Evolutionary conservation across 225 moss, liverwort and hornwort genomes (phyloP), one percentile per base, ranked within the genome.

Genomic region (Climacium dendroides): DNA sequence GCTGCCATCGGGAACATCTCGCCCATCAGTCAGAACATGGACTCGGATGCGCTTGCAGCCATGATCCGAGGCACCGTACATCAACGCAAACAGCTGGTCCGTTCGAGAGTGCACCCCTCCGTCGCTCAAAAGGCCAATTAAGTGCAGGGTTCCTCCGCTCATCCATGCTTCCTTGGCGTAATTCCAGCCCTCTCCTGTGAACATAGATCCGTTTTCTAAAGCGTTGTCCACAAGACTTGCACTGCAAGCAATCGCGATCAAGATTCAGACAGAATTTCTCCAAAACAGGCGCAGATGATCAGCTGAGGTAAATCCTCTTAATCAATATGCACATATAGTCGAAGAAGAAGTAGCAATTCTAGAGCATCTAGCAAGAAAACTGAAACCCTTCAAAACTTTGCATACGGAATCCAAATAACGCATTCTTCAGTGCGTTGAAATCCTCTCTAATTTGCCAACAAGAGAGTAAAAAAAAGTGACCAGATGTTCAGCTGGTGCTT

Each of bases 61-160:
- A 16, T 91, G 90, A 69, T 95, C 96, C 37, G 82, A 83, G 62
- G 95, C 96, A 74, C 96, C 96, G 64, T 95, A 95, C 93, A 97
- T 95, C 88, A 97, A 89, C 34, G 93, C 90, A 45, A 92, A 88
- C 9, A 97, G 92, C 89, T 97, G 96, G 85, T 95, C 93, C 65
- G 94, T 95, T 74, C 96, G 88, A 45, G 96, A 97, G 88, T 97
- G 96, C 85, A 97, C 96, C 26, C 96, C 96, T 88, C 96, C 96
- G 86, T 97, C 96, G 70, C 96, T 97, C 37, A 97, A 80, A n/a
- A 97, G 96, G 37, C 96, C 96, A 73, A 97, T 93, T 76, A 97
- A 94, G 89, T 97, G 97, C 64, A 95, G 86, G 3, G 97, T 97
- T 39, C 97, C 95, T 82, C 92, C 91, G 29, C 74, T 92, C 29